phyloP scores from a whole-genome alignment of 208 protist genomes.

The Trypanosoma boissoni region DNA sequence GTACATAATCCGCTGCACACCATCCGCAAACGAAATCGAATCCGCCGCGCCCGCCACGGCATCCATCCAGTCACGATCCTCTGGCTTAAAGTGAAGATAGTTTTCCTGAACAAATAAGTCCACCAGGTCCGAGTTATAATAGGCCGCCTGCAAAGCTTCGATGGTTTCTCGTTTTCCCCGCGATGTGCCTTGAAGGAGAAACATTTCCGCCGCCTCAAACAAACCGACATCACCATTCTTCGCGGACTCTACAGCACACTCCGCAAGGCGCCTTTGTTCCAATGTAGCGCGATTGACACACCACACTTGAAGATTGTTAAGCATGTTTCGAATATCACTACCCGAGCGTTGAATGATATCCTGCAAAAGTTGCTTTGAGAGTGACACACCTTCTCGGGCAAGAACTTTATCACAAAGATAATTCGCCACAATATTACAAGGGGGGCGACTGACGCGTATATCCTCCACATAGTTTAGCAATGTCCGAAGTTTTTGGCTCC shows the following conservation, averaged over 20 bases:
- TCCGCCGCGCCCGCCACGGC: constrained; percentile 50
- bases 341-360: constrained; percentile 87
- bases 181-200: constrained; percentile 78
- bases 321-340: constrained; percentile 96
- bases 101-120: constrained; percentile 96
- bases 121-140: constrained; percentile 92
- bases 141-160: constrained; percentile 79
- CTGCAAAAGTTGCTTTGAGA: constrained; percentile 85
- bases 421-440: constrained; percentile 82
- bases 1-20: constrained; percentile 78
- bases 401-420: constrained; percentile 87
- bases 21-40: constrained; percentile 77
- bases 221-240: constrained; percentile 92
- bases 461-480: constrained; percentile 96
- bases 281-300: constrained; percentile 49
- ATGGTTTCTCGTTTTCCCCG: constrained; percentile 55
- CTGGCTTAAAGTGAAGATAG: constrained; percentile 90
- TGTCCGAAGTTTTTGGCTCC: constrained; percentile 90
- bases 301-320: constrained; percentile 97
- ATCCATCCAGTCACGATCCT: constrained; percentile 41
- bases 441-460: constrained; percentile 91
- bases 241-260: constrained; percentile 57
- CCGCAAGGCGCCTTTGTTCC: constrained; percentile 61
- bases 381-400: constrained; percentile 83
- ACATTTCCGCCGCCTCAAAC: constrained; percentile 89